Evolutionary conservation across 139 green algal species (phyloP).

Genomic region (Chlamydomonas eustigma): DNA sequence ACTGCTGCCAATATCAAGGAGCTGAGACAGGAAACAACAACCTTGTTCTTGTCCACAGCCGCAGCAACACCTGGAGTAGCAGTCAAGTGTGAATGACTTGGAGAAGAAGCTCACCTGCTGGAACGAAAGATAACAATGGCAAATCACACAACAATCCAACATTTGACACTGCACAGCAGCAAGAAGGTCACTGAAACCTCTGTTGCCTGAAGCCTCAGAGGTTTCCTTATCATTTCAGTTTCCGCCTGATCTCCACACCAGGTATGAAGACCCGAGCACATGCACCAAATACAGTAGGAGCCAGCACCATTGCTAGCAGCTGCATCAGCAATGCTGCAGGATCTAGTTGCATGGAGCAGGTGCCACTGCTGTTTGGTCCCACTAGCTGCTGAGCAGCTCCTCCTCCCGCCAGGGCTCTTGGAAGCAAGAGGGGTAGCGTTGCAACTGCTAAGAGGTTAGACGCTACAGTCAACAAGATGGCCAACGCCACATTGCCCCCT

Average conservation of each 20-base stretch:
- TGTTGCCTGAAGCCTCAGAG: too few species aligned
- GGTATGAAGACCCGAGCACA: neutral
- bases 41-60: constrained; percentile 15
- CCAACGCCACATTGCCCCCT: constrained; percentile 65
- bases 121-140: too few species aligned
- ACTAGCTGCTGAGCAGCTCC: neutral
- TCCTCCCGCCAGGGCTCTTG: constrained; percentile 34
- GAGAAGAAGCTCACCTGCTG: too few species aligned
- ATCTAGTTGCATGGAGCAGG: too few species aligned
- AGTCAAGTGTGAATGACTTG: too few species aligned
- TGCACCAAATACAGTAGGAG: constrained; percentile 12
- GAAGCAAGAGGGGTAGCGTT: constrained; percentile 59
- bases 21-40: neutral
- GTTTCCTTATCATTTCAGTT: too few species aligned
- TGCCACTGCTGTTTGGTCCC: constrained; percentile 24
- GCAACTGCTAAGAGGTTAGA: constrained; percentile 66
- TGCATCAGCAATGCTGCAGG: constrained; percentile 48
- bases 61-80: constrained; percentile 13
- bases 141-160: too few species aligned
- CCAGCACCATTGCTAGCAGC: constrained; percentile 58
- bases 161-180: too few species aligned
- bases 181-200: too few species aligned
- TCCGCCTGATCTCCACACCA: constrained; percentile 7
- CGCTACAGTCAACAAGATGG: constrained; percentile 64
- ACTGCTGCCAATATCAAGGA: constrained; percentile 14